A percentile compares a stretch with the other conserved stretches of the same genome.
Evolutionary conservation across 2,329 filamentous ascomycete genomes (phyloP).

Genomic region (Alternaria sp.): DNA sequence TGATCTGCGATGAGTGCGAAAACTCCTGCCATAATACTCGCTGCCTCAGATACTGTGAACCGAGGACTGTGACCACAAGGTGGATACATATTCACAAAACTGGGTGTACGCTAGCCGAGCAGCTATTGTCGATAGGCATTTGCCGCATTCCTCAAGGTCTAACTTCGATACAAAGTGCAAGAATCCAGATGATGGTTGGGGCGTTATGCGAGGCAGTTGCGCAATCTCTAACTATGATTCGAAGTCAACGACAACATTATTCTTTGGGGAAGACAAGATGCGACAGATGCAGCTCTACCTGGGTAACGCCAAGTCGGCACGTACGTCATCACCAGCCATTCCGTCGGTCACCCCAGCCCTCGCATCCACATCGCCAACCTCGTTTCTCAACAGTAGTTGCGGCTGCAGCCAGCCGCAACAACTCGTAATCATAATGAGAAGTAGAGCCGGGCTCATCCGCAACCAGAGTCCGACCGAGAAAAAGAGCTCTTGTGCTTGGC

Average conservation of each 20-base stretch:
- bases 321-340: constrained; percentile 24
- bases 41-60: background rate
- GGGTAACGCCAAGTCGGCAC: constrained; percentile 20
- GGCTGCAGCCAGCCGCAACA: constrained; percentile 2
- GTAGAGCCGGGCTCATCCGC: constrained; percentile 14
- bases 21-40: background rate
- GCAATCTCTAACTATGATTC: background rate
- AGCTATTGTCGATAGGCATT: background rate
- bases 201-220: background rate
- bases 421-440: constrained; percentile 18
- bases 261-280: background rate
- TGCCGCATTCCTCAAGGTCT: background rate
- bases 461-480: constrained; percentile 19
- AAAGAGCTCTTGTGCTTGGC: constrained; percentile 15
- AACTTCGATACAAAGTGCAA: background rate
- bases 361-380: constrained; percentile 12
- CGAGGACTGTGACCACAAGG: background rate
- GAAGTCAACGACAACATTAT: background rate
- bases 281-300: background rate
- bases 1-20: background rate
- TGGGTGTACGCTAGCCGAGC: too few species aligned
- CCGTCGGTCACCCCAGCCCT: constrained; percentile 21
- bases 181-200: background rate
- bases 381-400: background rate
- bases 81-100: background rate